These are phyloP conservation scores for Lachnellula occidentalis DNA, from an alignment of 2,329 filamentous ascomycete species.

Conservation along the genomic window DNA sequence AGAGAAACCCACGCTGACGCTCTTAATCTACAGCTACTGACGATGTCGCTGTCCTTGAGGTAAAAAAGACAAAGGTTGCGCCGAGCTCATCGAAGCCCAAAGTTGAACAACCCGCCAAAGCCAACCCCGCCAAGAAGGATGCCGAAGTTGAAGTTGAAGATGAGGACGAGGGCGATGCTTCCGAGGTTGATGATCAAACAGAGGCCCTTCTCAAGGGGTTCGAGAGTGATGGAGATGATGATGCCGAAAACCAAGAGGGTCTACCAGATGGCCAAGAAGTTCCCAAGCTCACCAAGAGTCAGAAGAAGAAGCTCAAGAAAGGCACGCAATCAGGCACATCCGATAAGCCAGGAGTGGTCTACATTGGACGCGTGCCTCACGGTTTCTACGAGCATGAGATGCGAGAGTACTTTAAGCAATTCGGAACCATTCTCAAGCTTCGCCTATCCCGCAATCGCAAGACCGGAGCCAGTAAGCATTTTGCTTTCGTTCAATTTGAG, in stretches of 20 bases:
- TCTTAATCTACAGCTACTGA: conserved; percentile 24
- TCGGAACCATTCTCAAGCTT: conserved; percentile 72
- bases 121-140: conserved; percentile 12
- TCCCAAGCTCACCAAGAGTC: conserved; percentile 39
- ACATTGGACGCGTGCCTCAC: conserved; percentile 85
- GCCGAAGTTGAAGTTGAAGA: conserved; percentile 12
- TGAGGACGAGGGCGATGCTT: conserved; percentile 28
- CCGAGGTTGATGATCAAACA: conserved; percentile 45
- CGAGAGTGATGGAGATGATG: conserved; percentile 47
- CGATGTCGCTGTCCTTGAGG: conserved; percentile 23
- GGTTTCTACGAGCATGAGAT: conserved; percentile 98
- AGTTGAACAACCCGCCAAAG: conserved; percentile 10
- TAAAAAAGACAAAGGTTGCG: conserved; percentile 32
- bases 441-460: conserved; percentile 87
- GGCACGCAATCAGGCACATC: conserved; percentile 36
- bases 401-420: conserved; percentile 88
- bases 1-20: not conserved
- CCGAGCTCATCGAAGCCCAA: not conserved
- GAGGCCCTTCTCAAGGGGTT: conserved; percentile 48
- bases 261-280: conserved; percentile 39
- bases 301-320: conserved; percentile 45
- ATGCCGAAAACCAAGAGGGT: conserved; percentile 31
- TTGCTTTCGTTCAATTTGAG: conserved; percentile 86
- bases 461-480: conserved; percentile 89
- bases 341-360: conserved; percentile 70